A percentile compares a stretch with the other conserved stretches of the same genome.
phyloP scores from a whole-genome alignment of 176 grass and related monocot species.

The Aegilops speltoides region DNA sequence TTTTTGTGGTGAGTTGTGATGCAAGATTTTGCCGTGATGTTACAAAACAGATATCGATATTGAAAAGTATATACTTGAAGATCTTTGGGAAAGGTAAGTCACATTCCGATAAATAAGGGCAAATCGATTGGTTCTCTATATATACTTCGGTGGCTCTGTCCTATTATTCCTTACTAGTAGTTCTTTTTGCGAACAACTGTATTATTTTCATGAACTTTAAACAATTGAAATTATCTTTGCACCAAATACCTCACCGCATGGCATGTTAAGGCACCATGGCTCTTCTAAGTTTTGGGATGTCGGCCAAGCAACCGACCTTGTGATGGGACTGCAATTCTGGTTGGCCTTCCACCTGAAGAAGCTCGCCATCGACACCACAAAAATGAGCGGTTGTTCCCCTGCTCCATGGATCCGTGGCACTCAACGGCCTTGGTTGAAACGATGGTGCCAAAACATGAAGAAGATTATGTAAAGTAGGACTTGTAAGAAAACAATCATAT shows the following conservation, averaged over 20 bases:
- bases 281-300: slow-evolving; percentile 20
- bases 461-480: too few species aligned
- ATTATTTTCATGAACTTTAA: slow-evolving; percentile 19
- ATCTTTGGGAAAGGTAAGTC: slow-evolving; percentile 97
- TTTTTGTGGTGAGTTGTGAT: slow-evolving; percentile 92
- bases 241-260: neutral
- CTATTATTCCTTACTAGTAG: neutral
- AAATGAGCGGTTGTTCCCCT: too few species aligned
- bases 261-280: slow-evolving; percentile 8
- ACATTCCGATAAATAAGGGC: slow-evolving; percentile 1
- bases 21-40: slow-evolving; percentile 95
- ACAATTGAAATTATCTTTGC: neutral
- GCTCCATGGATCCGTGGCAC: too few species aligned
- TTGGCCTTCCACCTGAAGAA: slow-evolving; percentile 50
- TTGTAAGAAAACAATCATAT: too few species aligned
- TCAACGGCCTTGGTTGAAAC: too few species aligned
- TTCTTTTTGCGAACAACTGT: too few species aligned
- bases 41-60: slow-evolving; percentile 94
- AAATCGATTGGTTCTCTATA: too few species aligned
- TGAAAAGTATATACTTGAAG: slow-evolving; percentile 95
- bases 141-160: neutral
- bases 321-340: slow-evolving; percentile 51
- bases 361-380: slow-evolving; percentile 77
- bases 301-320: slow-evolving; percentile 62
- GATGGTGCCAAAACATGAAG: too few species aligned